Conservation (phyloP, 305 asterid genomes). For the Fraxinus baroniana region DNA sequence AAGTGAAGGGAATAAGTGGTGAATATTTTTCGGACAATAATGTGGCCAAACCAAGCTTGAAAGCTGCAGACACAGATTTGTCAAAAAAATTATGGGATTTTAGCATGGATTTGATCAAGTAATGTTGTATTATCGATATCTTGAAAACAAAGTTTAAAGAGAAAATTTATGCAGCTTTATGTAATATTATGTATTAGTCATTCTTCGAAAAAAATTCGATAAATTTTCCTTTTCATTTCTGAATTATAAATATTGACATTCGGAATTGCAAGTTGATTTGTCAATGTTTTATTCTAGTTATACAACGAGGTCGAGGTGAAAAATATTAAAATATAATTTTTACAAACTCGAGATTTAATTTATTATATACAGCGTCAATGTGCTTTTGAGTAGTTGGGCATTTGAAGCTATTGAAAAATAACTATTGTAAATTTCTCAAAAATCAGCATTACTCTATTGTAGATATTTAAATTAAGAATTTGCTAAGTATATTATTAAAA, state of each 20-base stretch:
- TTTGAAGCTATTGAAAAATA: neutral
- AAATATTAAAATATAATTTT: no score
- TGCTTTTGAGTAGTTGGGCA: neutral
- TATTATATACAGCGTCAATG: neutral
- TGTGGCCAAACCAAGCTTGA: conserved; percentile 34
- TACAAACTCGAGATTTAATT: neutral
- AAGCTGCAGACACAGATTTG: conserved; percentile 43
- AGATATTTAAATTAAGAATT: neutral
- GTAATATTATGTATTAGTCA: neutral
- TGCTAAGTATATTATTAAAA: neutral
- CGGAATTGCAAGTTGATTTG: neutral
- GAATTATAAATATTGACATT: neutral
- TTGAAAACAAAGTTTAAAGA: neutral
- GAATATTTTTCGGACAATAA: conserved; percentile 55
- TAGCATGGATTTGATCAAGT: conserved; percentile 40
- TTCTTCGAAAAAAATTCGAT: neutral
- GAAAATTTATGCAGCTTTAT: neutral
- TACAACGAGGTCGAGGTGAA: neutral
- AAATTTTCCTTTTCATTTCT: neutral
- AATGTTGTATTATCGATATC: neutral
- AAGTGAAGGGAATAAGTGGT: conserved; percentile 56
- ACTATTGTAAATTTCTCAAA: neutral
- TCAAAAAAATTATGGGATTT: conserved; percentile 63
- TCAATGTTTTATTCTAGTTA: no score
- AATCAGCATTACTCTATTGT: neutral